phyloP scores from a whole-genome alignment of 192 early-diverging fungal species.

The Entomortierella parvispora region DNA sequence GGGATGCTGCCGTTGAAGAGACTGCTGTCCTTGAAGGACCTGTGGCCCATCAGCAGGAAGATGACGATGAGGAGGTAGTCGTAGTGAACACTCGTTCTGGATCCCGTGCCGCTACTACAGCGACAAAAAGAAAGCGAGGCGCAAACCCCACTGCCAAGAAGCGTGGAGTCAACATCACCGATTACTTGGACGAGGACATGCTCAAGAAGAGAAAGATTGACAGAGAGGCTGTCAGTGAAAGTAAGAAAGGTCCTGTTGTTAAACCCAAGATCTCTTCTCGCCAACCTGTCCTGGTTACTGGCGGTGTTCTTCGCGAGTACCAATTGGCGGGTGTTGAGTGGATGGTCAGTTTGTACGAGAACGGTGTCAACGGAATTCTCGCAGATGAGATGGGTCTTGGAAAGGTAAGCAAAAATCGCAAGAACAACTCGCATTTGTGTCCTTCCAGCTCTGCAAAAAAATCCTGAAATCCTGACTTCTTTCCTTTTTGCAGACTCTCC shows the following conservation, averaged over 20 bases:
- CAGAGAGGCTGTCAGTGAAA: slow-evolving; percentile 14
- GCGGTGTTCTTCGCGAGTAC: slow-evolving; percentile 91
- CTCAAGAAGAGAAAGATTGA: slow-evolving; percentile 33
- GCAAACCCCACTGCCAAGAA: slow-evolving; percentile 49
- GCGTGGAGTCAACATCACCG: slow-evolving; percentile 57
- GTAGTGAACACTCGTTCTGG: background rate
- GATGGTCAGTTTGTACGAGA: slow-evolving; percentile 94
- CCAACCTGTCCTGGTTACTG: slow-evolving; percentile 84
- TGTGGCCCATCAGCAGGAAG: slow-evolving; percentile 1
- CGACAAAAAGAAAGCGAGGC: slow-evolving; percentile 13
- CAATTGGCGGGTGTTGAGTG: slow-evolving; percentile 96
- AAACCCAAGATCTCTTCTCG: slow-evolving; percentile 64
- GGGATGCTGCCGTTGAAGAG: slow-evolving; percentile 14
- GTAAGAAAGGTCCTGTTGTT: slow-evolving; percentile 16
- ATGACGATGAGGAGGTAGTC: background rate
- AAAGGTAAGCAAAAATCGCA: slow-evolving; percentile 59
- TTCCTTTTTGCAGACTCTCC: slow-evolving; percentile 73
- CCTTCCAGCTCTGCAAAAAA: background rate
- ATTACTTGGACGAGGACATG: slow-evolving; percentile 60
- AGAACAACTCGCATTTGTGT: background rate
- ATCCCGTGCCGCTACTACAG: background rate
- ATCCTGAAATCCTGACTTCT: background rate
- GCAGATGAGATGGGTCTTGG: slow-evolving; percentile 97
- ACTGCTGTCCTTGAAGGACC: slow-evolving; percentile 17
- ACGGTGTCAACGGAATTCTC: slow-evolving; percentile 95